A percentile compares a stretch with the other conserved stretches of the same genome.
Evolutionary conservation across 2,329 filamentous ascomycete genomes (phyloP).

Genomic region (Monosporascus ibericus): DNA sequence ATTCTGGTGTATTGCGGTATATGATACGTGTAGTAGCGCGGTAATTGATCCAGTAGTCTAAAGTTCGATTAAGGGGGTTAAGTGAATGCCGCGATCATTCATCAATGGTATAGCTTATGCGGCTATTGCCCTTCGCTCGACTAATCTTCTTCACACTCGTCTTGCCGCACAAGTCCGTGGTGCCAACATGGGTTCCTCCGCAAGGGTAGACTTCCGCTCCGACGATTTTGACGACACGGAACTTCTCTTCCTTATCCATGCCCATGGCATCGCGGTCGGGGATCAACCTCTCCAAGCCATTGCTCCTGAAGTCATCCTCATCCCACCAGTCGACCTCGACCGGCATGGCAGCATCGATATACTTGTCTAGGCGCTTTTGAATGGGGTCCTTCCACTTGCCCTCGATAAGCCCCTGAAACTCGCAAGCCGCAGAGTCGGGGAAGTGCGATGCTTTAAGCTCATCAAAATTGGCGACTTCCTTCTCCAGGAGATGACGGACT

Average conservation of each 20-base stretch:
- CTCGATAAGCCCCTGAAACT: slow-evolving; percentile 63
- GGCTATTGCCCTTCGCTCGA: slow-evolving; percentile 56
- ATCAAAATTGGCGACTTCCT: slow-evolving; percentile 46
- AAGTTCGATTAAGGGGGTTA: neutral
- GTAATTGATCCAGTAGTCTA: neutral
- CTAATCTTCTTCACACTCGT: slow-evolving; percentile 62
- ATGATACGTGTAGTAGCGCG: too few relatives aligned
- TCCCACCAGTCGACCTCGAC: slow-evolving; percentile 64
- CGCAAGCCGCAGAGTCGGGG: slow-evolving; percentile 59
- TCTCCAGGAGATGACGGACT: slow-evolving; percentile 51
- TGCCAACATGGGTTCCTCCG: slow-evolving; percentile 66
- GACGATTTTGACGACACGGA: slow-evolving; percentile 63
- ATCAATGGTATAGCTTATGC: slow-evolving; percentile 42
- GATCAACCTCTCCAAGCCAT: slow-evolving; percentile 49
- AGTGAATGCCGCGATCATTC: neutral
- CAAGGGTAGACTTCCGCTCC: slow-evolving; percentile 67
- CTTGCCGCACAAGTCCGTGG: slow-evolving; percentile 51
- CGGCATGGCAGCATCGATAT: slow-evolving; percentile 47
- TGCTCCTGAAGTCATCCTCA: slow-evolving; percentile 51
- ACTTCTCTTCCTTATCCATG: slow-evolving; percentile 42
- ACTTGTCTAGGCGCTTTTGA: slow-evolving; percentile 55
- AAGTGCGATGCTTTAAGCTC: slow-evolving; percentile 70
- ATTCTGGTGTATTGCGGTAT: too few relatives aligned
- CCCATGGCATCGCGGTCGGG: slow-evolving; percentile 38
- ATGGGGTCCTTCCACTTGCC: slow-evolving; percentile 57